Percentiles rank a stretch among this genome's conserved stretches.
Evolutionary conservation across 306 rosid genomes (phyloP).

Genomic region (Calophaca sinica): DNA sequence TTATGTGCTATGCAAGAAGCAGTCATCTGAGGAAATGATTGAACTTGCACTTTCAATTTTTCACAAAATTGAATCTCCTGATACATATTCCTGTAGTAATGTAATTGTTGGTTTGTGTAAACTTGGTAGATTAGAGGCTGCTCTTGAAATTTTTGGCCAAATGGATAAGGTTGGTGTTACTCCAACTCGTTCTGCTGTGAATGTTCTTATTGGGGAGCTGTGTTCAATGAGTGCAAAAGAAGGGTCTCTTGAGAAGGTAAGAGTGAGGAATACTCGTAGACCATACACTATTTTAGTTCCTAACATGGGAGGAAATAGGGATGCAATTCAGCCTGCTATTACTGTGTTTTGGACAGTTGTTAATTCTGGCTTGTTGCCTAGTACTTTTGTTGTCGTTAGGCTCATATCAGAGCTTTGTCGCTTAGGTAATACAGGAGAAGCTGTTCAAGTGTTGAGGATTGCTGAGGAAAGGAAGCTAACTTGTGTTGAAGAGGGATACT

Average conservation of each 20-base stretch:
- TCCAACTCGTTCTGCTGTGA: conserved; percentile 73
- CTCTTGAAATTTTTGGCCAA: conserved; percentile 64
- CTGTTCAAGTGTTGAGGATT: conserved; percentile 58
- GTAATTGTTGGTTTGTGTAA: conserved; percentile 74
- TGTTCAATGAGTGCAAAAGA: conserved; percentile 69
- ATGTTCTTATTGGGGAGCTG: conserved; percentile 66
- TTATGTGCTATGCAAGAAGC: conserved; percentile 76
- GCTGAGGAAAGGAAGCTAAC: conserved; percentile 61
- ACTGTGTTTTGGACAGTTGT: conserved; percentile 62
- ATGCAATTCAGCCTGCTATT: conserved; percentile 68
- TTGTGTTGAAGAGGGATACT: conserved; percentile 60
- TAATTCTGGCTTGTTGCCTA: conserved; percentile 60
- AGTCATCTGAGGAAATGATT: conserved; percentile 62
- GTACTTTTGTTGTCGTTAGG: conserved; percentile 65
- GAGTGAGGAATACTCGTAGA: conserved; percentile 55
- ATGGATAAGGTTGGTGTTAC: conserved; percentile 60
- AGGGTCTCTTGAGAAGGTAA: conserved; percentile 66
- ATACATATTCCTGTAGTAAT: conserved; percentile 73
- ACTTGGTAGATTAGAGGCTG: conserved; percentile 61
- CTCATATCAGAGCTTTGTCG: conserved; percentile 70
- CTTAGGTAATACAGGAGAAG: conserved; percentile 62
- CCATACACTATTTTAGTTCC: conserved; percentile 69
- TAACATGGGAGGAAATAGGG: conserved; percentile 57
- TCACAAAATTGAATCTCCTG: conserved; percentile 63
- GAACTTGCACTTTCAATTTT: conserved; percentile 63